Evolutionary conservation across 345 rosid species (phyloP).

Genomic region (Stellera chamaejasme): DNA sequence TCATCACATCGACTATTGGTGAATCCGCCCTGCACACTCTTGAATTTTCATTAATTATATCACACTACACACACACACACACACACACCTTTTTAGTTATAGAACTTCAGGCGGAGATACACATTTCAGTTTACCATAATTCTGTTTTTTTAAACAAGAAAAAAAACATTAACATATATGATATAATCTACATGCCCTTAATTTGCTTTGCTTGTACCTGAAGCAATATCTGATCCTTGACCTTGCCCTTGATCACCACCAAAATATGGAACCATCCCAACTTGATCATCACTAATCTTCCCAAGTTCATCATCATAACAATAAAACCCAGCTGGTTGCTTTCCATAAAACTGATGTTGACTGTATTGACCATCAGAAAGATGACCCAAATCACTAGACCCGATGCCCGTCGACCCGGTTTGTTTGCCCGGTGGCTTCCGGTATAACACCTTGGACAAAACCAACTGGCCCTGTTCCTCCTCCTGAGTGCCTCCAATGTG

Average conservation of each 20-base stretch:
- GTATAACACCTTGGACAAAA: constrained; percentile 66
- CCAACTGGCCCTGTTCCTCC: constrained; percentile 74
- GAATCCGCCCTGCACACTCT: too few relatives aligned
- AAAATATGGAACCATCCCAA: constrained; percentile 42
- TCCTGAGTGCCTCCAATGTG: constrained; percentile 66
- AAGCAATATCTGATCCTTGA: constrained; percentile 41
- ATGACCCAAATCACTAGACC: neutral
- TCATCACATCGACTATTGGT: too few relatives aligned
- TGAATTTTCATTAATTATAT: too few relatives aligned
- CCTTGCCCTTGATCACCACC: constrained; percentile 38
- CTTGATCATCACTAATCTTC: neutral
- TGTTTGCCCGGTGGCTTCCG: constrained; percentile 68
- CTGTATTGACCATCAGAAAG: neutral
- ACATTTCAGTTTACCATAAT: too few relatives aligned
- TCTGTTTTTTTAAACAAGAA: too few relatives aligned
- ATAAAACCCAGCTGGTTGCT: constrained; percentile 7
- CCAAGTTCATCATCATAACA: neutral
- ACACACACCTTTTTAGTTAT: too few relatives aligned
- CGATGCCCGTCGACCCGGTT: constrained; percentile 14
- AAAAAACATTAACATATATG: too few relatives aligned
- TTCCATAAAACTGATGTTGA: constrained; percentile 19
- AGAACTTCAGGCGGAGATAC: too few relatives aligned
- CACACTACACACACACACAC: too few relatives aligned
- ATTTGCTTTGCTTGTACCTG: constrained; percentile 45
- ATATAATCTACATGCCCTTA: too few relatives aligned